Percentiles rank a stretch among this genome's conserved stretches.
Conservation (phyloP, 768 basidiomycete species). For the Macrocybe gigantea region DNA sequence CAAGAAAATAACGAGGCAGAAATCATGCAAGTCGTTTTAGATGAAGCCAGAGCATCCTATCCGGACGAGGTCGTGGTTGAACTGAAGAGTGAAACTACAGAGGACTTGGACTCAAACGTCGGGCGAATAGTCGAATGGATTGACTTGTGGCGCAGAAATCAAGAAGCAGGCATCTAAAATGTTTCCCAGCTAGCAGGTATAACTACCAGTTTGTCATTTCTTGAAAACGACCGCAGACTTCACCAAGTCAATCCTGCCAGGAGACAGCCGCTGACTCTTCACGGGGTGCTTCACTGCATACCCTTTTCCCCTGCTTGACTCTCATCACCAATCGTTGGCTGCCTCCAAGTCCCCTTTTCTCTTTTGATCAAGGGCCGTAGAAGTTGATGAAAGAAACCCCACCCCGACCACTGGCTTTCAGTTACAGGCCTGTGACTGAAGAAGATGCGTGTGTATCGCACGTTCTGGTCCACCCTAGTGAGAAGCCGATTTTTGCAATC, state of each 20-base stretch:
- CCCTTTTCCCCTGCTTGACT: too few species aligned
- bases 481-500: too few species aligned
- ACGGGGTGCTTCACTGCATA: too few species aligned
- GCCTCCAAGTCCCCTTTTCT: too few species aligned
- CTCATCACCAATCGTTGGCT: too few species aligned
- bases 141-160: conserved; percentile 54
- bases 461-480: too few species aligned
- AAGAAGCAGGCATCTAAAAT: conserved; percentile 10
- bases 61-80: conserved; percentile 83
- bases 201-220: not conserved
- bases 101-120: conserved; percentile 87
- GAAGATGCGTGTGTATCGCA: too few species aligned
- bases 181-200: conserved; percentile 1
- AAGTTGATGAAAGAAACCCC: too few species aligned
- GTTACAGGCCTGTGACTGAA: too few species aligned
- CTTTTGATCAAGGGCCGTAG: too few species aligned
- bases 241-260: not conserved
- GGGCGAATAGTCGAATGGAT: conserved; percentile 87
- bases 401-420: too few species aligned
- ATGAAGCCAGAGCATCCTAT: conserved; percentile 87
- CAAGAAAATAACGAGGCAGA: conserved; percentile 99
- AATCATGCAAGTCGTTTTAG: conserved; percentile 90
- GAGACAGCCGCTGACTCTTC: too few species aligned
- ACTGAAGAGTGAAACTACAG: conserved; percentile 67
- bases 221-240: conserved; percentile 3